phyloP scores from a whole-genome alignment of 192 early-diverging fungal genomes.

The Entophlyctis luteolus region DNA sequence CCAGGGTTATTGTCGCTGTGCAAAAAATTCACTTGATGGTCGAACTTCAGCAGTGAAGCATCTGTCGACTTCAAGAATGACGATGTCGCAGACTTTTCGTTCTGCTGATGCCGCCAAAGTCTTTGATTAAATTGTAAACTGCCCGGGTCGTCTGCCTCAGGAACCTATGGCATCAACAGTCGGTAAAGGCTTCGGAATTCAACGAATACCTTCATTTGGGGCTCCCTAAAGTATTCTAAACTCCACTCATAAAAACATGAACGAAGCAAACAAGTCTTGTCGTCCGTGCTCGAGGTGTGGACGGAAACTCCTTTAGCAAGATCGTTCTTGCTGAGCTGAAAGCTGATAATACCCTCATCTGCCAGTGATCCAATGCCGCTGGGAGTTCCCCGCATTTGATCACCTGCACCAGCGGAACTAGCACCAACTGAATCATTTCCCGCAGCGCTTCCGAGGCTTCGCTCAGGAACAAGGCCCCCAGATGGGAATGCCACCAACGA shows the following conservation, averaged over 20 bases:
- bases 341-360: background rate
- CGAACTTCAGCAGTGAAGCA: conserved; percentile 18
- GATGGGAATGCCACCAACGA: conserved; percentile 13
- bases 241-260: conserved; percentile 73
- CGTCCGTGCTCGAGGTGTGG: no score
- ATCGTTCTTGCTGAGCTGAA: no score
- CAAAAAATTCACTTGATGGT: conserved; percentile 27
- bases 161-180: conserved; percentile 28
- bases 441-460: background rate
- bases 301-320: background rate
- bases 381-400: background rate
- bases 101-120: conserved; percentile 68
- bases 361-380: background rate
- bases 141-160: conserved; percentile 77
- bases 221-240: conserved; percentile 82
- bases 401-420: background rate
- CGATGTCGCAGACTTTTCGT: conserved; percentile 57
- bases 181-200: background rate
- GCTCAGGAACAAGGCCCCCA: background rate
- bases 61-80: conserved; percentile 19
- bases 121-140: conserved; percentile 70
- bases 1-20: conserved; percentile 37
- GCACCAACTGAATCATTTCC: background rate
- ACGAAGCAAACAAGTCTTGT: background rate
- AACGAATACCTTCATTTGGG: conserved; percentile 70